Conservation (phyloP, 2,329 filamentous ascomycete genomes). For the Sporothrix phasma region DNA sequence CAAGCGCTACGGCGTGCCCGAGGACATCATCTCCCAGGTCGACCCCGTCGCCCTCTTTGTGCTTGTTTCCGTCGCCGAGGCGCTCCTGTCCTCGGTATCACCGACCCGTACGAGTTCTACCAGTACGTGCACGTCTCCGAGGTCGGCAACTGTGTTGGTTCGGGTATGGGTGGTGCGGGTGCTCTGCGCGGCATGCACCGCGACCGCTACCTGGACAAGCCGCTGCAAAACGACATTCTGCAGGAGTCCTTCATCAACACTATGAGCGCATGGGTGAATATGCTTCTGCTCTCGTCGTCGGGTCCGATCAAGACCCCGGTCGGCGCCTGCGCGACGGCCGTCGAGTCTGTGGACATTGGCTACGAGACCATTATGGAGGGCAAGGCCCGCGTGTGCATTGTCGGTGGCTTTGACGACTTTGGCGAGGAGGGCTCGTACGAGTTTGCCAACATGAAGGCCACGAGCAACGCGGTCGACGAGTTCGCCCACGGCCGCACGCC, state of each 20-base stretch:
- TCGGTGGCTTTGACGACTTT: conserved; percentile 98
- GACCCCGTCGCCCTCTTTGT: conserved; percentile 94
- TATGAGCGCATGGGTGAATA: conserved; percentile 99
- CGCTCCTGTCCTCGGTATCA: conserved; percentile 85
- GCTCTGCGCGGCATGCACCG: conserved; percentile 97
- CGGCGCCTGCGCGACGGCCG: conserved; percentile 91
- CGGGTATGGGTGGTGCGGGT: conserved; percentile 90
- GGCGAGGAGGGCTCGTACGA: conserved; percentile 98
- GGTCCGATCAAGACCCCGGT: conserved; percentile 98
- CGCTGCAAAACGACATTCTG: conserved; percentile 95
- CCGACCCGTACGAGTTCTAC: conserved; percentile 99
- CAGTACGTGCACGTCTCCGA: conserved; percentile 98
- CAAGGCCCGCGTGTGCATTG: conserved; percentile 94
- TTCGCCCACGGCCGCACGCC: conserved; percentile 92
- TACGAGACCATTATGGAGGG: conserved; percentile 98
- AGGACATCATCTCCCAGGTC: conserved; percentile 95
- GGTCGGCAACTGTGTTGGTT: conserved; percentile 96
- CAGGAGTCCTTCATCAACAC: conserved; percentile 99
- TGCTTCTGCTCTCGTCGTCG: conserved; percentile 93
- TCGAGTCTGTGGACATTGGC: conserved; percentile 94
- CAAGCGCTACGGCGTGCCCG: conserved; percentile 89
- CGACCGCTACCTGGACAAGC: conserved; percentile 92
- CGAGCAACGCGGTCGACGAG: conserved; percentile 94
- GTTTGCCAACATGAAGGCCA: conserved; percentile 99
- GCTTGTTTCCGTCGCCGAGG: conserved; percentile 85